Conservation (phyloP, 495 filamentous ascomycete species). For the Chaetomium cochliodes region DNA sequence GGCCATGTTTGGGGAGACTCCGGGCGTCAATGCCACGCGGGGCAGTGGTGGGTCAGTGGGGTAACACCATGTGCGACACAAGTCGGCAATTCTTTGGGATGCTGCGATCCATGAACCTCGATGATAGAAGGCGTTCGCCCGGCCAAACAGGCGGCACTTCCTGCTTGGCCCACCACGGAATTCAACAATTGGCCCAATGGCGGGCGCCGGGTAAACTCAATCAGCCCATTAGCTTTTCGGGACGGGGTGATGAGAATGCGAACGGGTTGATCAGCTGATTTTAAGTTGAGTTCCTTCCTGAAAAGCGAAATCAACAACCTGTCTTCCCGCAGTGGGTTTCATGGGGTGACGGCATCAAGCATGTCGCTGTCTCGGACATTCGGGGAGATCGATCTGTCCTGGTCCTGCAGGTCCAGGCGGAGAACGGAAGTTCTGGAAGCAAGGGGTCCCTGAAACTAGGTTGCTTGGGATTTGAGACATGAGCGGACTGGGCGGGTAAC, state of each 20-base stretch:
- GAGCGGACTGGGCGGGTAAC: background rate
- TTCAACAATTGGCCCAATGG: conserved; percentile 11
- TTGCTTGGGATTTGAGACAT: too few species aligned
- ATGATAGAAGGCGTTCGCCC: background rate
- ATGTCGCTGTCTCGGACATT: conserved; percentile 5
- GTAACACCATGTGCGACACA: conserved; percentile 7
- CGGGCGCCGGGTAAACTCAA: conserved; percentile 23
- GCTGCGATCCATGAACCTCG: background rate
- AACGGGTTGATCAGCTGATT: background rate
- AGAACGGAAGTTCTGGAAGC: background rate
- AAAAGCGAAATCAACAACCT: background rate
- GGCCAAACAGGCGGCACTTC: conserved; percentile 21
- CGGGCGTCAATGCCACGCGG: conserved; percentile 11
- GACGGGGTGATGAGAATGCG: background rate
- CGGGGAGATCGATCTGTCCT: background rate
- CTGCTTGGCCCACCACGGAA: background rate
- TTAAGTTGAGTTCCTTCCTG: background rate
- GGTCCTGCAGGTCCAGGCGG: background rate
- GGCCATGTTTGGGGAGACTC: background rate
- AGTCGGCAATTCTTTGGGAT: conserved; percentile 17
- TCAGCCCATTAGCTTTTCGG: background rate
- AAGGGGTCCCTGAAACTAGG: background rate
- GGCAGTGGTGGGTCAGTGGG: conserved; percentile 23
- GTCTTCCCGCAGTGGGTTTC: background rate
- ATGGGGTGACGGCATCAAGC: background rate